Percentiles rank a stretch among this genome's conserved stretches.
Conservation (phyloP, 1,284 basidiomycete species). For the Schizopora paradoxa region DNA sequence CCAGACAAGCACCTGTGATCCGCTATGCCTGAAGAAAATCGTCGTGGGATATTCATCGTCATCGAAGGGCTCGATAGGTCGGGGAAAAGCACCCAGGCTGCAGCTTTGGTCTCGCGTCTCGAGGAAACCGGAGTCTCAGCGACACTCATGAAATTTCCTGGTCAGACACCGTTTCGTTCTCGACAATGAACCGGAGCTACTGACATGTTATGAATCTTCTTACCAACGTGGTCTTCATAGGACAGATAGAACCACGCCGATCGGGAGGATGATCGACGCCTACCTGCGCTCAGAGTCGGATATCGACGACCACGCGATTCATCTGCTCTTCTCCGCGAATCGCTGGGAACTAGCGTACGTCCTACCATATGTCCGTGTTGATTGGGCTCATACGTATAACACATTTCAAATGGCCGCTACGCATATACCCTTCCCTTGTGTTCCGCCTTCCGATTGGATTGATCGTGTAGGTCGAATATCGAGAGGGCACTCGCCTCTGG, state of each 20-base stretch:
- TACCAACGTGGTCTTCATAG: not conserved
- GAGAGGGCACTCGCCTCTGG: conserved; percentile 58
- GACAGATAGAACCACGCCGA: conserved; percentile 85
- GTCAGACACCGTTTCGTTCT: conserved; percentile 45
- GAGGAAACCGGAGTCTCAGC: conserved; percentile 36
- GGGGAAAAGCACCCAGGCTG: conserved; percentile 86
- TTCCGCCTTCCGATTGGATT: too few relatives aligned
- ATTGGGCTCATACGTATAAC: too few relatives aligned
- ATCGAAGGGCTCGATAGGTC: conserved; percentile 92
- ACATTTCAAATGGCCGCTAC: too few relatives aligned
- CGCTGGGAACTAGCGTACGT: conserved; percentile 88
- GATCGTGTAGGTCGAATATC: conserved; percentile 61
- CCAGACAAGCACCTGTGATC: too few relatives aligned
- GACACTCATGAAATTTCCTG: conserved; percentile 79
- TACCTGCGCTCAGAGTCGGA: conserved; percentile 84
- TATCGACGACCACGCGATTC: conserved; percentile 87
- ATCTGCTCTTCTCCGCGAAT: conserved; percentile 95
- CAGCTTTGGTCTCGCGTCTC: conserved; percentile 51
- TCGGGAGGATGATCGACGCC: conserved; percentile 90
- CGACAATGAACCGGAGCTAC: not conserved
- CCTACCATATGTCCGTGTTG: too few relatives aligned
- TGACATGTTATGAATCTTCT: not conserved
- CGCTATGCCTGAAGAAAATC: too few relatives aligned
- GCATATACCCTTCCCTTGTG: too few relatives aligned
- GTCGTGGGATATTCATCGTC: conserved; percentile 81